These are phyloP conservation scores for Colletotrichum sp. DNA, from an alignment of 2,329 filamentous ascomycete genomes.

Conservation along the genomic window DNA sequence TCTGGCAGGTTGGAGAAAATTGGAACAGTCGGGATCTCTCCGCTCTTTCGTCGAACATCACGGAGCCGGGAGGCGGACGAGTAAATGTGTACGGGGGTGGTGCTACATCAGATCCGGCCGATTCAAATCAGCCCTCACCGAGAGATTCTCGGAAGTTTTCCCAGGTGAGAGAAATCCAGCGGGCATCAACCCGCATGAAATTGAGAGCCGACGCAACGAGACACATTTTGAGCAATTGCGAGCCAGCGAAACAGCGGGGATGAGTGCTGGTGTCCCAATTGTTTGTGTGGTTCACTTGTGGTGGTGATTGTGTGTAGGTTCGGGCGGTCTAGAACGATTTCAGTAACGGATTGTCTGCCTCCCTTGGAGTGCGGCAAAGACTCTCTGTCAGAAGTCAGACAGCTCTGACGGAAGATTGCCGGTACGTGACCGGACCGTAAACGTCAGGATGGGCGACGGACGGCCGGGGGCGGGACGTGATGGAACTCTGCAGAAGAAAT, in stretches of 20 bases:
- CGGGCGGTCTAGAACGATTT: neutral
- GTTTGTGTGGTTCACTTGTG: neutral
- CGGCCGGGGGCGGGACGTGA: neutral
- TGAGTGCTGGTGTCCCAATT: neutral
- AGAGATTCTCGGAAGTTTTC: neutral
- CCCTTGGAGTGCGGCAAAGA: neutral
- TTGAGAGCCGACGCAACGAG: neutral
- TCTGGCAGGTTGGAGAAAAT: neutral
- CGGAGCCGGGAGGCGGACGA: neutral
- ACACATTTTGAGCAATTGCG: neutral
- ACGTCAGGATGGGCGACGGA: neutral
- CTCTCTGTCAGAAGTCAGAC: neutral
- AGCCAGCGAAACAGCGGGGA: neutral
- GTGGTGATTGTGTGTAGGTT: neutral
- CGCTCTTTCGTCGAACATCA: neutral
- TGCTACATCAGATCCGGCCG: neutral
- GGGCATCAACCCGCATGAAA: neutral
- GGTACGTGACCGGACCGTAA: conserved; percentile 5
- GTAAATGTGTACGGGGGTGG: neutral
- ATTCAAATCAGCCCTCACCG: neutral
- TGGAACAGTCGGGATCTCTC: neutral
- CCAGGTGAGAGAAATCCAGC: neutral
- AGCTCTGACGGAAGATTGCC: conserved; percentile 5
- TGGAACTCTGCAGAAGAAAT: neutral
- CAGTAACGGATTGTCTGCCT: conserved; percentile 6